Evolutionary conservation across 768 basidiomycete genomes (phyloP).

Genomic region (Hygrocybe punicea): DNA sequence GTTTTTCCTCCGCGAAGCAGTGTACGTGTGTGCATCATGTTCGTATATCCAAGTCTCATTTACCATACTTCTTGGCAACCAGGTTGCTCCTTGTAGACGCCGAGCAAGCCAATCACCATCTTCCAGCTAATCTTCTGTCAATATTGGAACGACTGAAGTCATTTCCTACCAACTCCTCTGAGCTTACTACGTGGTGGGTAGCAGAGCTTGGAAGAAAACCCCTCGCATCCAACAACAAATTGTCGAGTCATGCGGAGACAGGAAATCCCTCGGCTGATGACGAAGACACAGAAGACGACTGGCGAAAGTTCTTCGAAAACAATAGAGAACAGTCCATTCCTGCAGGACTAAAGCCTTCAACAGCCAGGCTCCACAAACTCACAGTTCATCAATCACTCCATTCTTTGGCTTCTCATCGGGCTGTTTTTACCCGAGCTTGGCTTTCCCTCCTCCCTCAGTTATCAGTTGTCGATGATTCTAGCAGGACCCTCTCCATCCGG

Average conservation of each 20-base stretch:
- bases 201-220: slow-evolving; percentile 60
- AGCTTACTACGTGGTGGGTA: slow-evolving; percentile 79
- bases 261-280: slow-evolving; percentile 24
- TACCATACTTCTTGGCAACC: neutral
- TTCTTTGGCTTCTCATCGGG: slow-evolving; percentile 70
- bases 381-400: slow-evolving; percentile 77
- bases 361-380: slow-evolving; percentile 56
- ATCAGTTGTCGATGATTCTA: slow-evolving; percentile 37
- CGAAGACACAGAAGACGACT: slow-evolving; percentile 54
- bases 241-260: slow-evolving; percentile 29
- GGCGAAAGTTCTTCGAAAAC: slow-evolving; percentile 83
- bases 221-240: slow-evolving; percentile 46
- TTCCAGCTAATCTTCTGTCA: slow-evolving; percentile 51
- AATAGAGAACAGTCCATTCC: slow-evolving; percentile 34
- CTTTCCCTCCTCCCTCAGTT: slow-evolving; percentile 64
- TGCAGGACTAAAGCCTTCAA: slow-evolving; percentile 36
- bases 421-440: slow-evolving; percentile 82
- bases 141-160: slow-evolving; percentile 65
- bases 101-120: slow-evolving; percentile 29
- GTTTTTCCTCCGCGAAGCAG: slow-evolving; percentile 82
- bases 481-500: slow-evolving; percentile 46
- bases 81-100: neutral
- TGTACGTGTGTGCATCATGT: slow-evolving; percentile 43
- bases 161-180: slow-evolving; percentile 67
- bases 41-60: neutral